These are phyloP conservation scores for Lachnellula subtilissima DNA, from an alignment of 2,329 filamentous ascomycete genomes.

Conservation along the genomic window DNA sequence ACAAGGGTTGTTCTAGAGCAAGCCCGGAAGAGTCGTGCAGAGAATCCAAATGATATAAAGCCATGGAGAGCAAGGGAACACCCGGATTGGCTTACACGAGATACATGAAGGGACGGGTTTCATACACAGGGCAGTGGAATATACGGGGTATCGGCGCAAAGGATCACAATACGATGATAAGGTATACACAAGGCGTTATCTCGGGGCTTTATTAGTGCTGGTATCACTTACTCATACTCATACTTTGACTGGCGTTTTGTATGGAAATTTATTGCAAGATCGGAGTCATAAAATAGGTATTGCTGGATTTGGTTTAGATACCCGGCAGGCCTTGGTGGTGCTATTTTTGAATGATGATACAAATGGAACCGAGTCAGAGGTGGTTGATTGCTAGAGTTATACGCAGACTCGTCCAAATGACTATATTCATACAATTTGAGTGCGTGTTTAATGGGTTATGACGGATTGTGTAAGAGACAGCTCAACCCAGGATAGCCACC, in stretches of 20 bases:
- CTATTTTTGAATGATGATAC: background rate
- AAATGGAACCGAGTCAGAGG: background rate
- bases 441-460: too few species aligned
- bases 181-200: background rate
- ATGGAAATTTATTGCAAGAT: too few species aligned
- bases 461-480: too few species aligned
- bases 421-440: too few species aligned
- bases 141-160: too few species aligned
- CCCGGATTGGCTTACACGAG: constrained; percentile 49
- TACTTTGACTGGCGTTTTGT: too few species aligned
- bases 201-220: background rate
- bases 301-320: background rate
- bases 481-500: too few species aligned
- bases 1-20: constrained; percentile 44
- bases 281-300: background rate
- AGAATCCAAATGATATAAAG: constrained; percentile 52
- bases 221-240: too few species aligned
- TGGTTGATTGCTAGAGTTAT: background rate
- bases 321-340: background rate
- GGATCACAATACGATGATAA: background rate
- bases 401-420: too few species aligned
- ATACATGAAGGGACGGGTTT: constrained; percentile 10
- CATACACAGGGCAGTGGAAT: background rate
- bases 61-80: constrained; percentile 56
- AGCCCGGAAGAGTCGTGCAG: constrained; percentile 47